Percentiles rank a stretch among this genome's conserved stretches.
phyloP scores from a whole-genome alignment of 768 basidiomycete genomes.

The Agrocybe pediades region DNA sequence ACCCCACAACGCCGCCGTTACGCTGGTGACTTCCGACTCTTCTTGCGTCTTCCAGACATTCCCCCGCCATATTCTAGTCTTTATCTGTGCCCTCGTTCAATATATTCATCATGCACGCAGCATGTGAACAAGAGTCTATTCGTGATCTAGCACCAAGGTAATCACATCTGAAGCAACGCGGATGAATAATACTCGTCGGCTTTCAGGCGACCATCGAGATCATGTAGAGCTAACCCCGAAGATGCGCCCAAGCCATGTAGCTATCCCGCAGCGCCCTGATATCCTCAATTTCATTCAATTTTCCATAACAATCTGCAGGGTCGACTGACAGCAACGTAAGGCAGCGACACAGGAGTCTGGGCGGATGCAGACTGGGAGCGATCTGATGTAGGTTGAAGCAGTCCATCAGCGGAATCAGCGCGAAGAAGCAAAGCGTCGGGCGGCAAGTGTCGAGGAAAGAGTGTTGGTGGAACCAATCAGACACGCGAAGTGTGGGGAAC shows the following conservation, averaged over 20 bases:
- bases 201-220: conserved; percentile 8
- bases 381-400: background rate
- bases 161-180: conserved; percentile 13
- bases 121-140: conserved; percentile 13
- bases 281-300: background rate
- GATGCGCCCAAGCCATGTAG: no score
- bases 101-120: background rate
- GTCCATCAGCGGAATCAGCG: conserved; percentile 2
- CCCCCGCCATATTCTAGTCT: conserved; percentile 14
- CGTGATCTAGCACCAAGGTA: conserved; percentile 14
- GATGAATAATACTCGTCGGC: conserved; percentile 12
- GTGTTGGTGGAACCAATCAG: background rate
- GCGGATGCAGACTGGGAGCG: background rate
- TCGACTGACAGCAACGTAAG: background rate
- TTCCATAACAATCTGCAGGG: background rate
- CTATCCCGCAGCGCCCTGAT: background rate
- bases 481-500: conserved; percentile 1
- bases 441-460: background rate
- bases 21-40: conserved; percentile 14
- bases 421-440: conserved; percentile 1
- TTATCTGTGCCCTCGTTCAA: conserved; percentile 6
- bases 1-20: conserved; percentile 24
- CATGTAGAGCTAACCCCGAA: background rate
- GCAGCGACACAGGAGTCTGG: background rate
- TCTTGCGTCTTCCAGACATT: conserved; percentile 10